Conservation (phyloP, 768 basidiomycete species). For the Kwoniella dejecticola region DNA sequence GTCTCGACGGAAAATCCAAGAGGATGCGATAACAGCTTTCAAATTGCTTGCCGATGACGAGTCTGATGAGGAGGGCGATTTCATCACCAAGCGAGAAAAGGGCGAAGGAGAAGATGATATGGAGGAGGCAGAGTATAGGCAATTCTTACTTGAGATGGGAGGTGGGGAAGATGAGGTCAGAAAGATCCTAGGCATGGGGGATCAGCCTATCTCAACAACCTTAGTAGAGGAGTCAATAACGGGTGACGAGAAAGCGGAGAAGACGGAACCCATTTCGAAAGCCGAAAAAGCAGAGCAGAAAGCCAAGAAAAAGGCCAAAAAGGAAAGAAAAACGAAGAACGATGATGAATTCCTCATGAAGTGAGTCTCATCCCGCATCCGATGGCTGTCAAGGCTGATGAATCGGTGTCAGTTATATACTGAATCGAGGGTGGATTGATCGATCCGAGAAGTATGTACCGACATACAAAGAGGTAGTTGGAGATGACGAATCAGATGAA, state of each 20-base stretch:
- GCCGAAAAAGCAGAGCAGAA: constrained; percentile 51
- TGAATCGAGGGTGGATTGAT: constrained; percentile 98
- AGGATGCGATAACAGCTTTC: constrained; percentile 85
- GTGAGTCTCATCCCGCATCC: constrained; percentile 59
- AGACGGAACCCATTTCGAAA: not conserved
- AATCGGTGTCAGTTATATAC: constrained; percentile 70
- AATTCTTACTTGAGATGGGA: constrained; percentile 72
- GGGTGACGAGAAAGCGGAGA: constrained; percentile 47
- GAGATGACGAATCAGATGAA: constrained; percentile 19
- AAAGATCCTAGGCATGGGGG: constrained; percentile 63
- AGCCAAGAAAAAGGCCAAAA: constrained; percentile 49
- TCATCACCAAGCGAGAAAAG: constrained; percentile 66
- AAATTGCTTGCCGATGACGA: constrained; percentile 57
- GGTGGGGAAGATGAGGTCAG: constrained; percentile 69
- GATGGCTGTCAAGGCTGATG: not conserved
- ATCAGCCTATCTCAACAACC: constrained; percentile 22
- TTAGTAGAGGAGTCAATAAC: constrained; percentile 26
- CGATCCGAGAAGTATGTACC: constrained; percentile 71
- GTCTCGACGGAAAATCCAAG: constrained; percentile 72
- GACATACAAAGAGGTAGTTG: constrained; percentile 78
- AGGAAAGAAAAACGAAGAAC: constrained; percentile 62
- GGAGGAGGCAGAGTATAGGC: constrained; percentile 83
- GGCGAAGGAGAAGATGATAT: constrained; percentile 72
- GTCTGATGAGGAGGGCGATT: constrained; percentile 44
- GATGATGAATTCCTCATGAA: constrained; percentile 89